phyloP scores from a whole-genome alignment of 345 rosid genomes.

The Jatropha curcas region DNA sequence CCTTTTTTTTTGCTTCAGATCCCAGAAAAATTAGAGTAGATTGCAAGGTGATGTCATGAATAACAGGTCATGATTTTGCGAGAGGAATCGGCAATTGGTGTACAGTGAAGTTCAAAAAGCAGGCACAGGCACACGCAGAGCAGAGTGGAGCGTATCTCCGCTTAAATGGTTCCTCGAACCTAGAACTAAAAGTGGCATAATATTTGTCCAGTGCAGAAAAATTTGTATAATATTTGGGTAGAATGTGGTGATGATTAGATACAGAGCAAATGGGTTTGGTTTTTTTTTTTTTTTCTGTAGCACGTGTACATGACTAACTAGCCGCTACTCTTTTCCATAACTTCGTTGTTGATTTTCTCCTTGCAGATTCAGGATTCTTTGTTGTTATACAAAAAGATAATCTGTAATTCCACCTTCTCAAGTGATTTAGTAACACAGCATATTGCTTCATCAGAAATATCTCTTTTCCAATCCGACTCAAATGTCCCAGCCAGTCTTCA shows the following conservation, averaged over 20 bases:
- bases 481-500: no score
- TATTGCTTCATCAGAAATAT: constrained; percentile 24
- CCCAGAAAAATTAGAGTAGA: constrained; percentile 33
- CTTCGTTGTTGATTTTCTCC: constrained; percentile 16
- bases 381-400: constrained; percentile 26
- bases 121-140: constrained; percentile 6
- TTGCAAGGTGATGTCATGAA: constrained; percentile 28
- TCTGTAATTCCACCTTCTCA: constrained; percentile 42
- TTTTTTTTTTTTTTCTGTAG: constrained; percentile 28
- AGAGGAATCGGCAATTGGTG: constrained; percentile 29
- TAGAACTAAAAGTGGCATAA: constrained; percentile 15
- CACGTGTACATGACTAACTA: constrained; percentile 55
- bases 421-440: constrained; percentile 11
- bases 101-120: constrained; percentile 26
- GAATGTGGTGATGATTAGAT: constrained; percentile 35
- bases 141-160: constrained; percentile 7
- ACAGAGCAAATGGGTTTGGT: constrained; percentile 26
- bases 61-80: constrained; percentile 10
- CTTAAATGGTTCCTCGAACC: constrained; percentile 14
- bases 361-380: constrained; percentile 51
- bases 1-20: constrained; percentile 23
- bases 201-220: constrained; percentile 19
- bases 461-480: no score
- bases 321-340: constrained; percentile 17
- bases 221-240: constrained; percentile 43